phyloP scores from a whole-genome alignment of 331 rosid genomes.

The Quercus lobata region DNA sequence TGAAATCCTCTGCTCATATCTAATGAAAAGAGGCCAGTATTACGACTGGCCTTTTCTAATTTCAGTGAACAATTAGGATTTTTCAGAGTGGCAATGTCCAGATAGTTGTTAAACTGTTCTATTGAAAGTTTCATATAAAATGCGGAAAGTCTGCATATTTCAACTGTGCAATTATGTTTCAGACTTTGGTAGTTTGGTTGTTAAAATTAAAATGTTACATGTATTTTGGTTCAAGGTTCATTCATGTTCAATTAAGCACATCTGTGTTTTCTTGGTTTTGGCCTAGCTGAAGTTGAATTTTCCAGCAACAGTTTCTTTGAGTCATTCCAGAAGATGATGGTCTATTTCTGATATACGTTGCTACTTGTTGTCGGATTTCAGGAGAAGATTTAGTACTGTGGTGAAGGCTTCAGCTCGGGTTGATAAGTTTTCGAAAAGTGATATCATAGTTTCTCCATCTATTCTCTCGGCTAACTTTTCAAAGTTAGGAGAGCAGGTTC shows the following conservation, averaged over 20 bases:
- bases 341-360: slow-evolving; percentile 16
- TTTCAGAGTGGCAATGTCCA: neutral
- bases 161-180: neutral
- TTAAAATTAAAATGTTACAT: neutral
- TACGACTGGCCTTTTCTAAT: neutral
- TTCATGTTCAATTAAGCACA: neutral
- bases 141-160: neutral
- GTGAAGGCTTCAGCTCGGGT: slow-evolving; percentile 94
- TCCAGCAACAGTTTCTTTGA: neutral
- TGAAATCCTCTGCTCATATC: neutral
- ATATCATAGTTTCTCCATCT: slow-evolving; percentile 90
- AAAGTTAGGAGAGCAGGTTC: slow-evolving; percentile 96
- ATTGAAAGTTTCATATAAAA: neutral
- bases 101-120: neutral
- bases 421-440: slow-evolving; percentile 80
- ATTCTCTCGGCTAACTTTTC: slow-evolving; percentile 93
- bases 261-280: neutral
- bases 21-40: neutral
- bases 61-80: neutral
- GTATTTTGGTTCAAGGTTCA: neutral
- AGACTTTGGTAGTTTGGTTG: neutral
- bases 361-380: slow-evolving; percentile 34
- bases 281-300: neutral
- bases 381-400: slow-evolving; percentile 56
- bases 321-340: slow-evolving; percentile 9